Evolutionary conservation across 2,329 filamentous ascomycete genomes (phyloP).

Genomic region (Penicillium sp.): DNA sequence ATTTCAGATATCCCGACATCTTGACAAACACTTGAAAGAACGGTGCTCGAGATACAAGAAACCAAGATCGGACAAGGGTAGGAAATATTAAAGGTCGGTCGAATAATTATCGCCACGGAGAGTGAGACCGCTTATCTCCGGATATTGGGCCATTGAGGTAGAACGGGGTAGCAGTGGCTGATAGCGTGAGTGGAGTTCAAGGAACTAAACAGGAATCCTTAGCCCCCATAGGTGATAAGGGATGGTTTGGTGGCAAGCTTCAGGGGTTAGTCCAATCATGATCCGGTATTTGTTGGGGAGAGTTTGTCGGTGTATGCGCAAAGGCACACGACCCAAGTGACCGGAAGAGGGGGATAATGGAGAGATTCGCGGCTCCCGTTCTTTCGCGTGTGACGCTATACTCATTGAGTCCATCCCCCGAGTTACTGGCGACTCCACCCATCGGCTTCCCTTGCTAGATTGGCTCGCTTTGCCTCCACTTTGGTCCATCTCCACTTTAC

Average conservation of each 20-base stretch:
- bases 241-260: not conserved
- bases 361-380: not conserved
- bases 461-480: not conserved
- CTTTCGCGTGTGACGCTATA: not conserved
- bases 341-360: not conserved
- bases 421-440: not conserved
- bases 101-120: not conserved
- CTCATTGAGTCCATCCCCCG: not conserved
- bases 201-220: not conserved
- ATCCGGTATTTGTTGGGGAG: not conserved
- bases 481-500: not conserved
- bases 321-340: not conserved
- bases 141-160: not conserved
- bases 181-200: not conserved
- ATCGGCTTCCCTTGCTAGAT: not conserved
- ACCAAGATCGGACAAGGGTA: not conserved
- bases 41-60: not conserved
- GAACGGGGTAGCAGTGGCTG: not conserved
- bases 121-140: constrained; percentile 1
- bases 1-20: not conserved
- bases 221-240: not conserved
- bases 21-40: not conserved
- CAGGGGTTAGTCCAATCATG: not conserved
- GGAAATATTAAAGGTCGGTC: not conserved
- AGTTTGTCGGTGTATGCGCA: not conserved